Evolutionary conservation across 805 yeast genomes (phyloP), one percentile per base, ranked within the genome.

Genomic region (Saturnispora silvae): DNA sequence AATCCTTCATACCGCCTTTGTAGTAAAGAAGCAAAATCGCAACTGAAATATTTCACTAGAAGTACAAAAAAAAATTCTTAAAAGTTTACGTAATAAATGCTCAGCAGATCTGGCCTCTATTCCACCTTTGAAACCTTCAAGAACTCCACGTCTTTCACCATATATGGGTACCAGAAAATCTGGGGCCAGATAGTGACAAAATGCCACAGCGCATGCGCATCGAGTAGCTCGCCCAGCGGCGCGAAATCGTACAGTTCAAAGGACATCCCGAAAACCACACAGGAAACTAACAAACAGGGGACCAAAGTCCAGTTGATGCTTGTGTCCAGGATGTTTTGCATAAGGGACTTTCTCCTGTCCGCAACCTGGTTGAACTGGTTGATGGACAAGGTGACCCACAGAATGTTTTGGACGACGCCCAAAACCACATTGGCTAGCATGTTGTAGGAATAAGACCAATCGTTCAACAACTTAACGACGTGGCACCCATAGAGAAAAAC

Each of bases 131-230:
- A 40, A 34, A 47, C 50, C 36, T 52, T 55, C 35, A 56, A 40
- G 2, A 53, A 55, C 33, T 56, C 58, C 30, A 60, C 70, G 40
- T 72, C 79, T 23, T 53, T 51, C 4, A 65, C 53, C 58, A 72
- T 64, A 48, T 71, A 81, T 29, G 70, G 72, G 54, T 81, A 87
- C 74, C 94, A 73, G 43, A 72, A 69, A 40, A 72, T 60, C 0
- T 89, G 75, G 0, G 97, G 97, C 51, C 84, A 56, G 2, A 87
- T 76, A 0, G 98, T 92, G 16, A 83, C 72, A 20, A 81, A 67
- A 55, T 92, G 98, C 98, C 98, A 92, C 28, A 89, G 51, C 0
- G 96, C 75, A 58, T 92, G 98, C 0, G 96, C 94, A 59, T 92
- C 98, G 0, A 92, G 49, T 28, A 82, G 66, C 47, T 69, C 81